A percentile compares a stretch with the other conserved stretches of the same genome.
Conservation (phyloP, 768 basidiomycete genomes). For the Hygrophorus pudorinus region DNA sequence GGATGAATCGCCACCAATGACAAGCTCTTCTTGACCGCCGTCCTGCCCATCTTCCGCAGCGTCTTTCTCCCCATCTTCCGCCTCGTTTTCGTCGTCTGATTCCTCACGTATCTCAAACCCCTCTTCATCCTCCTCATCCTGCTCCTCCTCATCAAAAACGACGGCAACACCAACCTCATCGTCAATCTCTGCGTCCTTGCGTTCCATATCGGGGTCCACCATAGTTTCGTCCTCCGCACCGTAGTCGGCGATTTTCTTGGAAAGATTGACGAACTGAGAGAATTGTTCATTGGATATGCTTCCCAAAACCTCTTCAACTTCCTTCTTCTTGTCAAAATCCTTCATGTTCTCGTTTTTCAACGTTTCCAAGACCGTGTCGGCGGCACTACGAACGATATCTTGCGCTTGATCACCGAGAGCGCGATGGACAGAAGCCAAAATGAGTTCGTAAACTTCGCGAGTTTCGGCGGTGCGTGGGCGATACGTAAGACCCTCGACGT, state of each 20-base stretch:
- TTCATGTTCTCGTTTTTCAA: slow-evolving; percentile 84
- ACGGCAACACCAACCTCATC: slow-evolving; percentile 97
- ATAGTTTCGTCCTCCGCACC: slow-evolving; percentile 76
- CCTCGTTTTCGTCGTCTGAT: slow-evolving; percentile 67
- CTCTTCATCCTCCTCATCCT: slow-evolving; percentile 87
- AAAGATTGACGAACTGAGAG: slow-evolving; percentile 69
- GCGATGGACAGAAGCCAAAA: slow-evolving; percentile 74
- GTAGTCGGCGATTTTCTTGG: slow-evolving; percentile 96
- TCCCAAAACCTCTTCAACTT: slow-evolving; percentile 72
- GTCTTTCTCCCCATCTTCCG: slow-evolving; percentile 35
- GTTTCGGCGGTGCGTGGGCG: slow-evolving; percentile 92
- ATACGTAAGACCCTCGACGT: slow-evolving; percentile 88
- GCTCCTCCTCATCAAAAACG: slow-evolving; percentile 94
- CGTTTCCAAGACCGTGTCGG: slow-evolving; percentile 83
- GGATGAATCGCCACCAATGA: slow-evolving; percentile 66
- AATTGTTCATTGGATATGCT: slow-evolving; percentile 63
- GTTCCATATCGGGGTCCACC: slow-evolving; percentile 71
- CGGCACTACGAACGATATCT: slow-evolving; percentile 90
- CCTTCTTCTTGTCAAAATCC: slow-evolving; percentile 96
- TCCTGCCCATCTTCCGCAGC: slow-evolving; percentile 35
- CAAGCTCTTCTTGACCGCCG: slow-evolving; percentile 53
- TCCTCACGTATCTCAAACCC: slow-evolving; percentile 82
- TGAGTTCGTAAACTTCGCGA: slow-evolving; percentile 86
- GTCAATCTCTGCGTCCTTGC: slow-evolving; percentile 83
- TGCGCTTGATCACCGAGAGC: slow-evolving; percentile 91